Evolutionary conservation across 2,329 filamentous ascomycete species (phyloP).

Genomic region (Colletotrichum costaricense): DNA sequence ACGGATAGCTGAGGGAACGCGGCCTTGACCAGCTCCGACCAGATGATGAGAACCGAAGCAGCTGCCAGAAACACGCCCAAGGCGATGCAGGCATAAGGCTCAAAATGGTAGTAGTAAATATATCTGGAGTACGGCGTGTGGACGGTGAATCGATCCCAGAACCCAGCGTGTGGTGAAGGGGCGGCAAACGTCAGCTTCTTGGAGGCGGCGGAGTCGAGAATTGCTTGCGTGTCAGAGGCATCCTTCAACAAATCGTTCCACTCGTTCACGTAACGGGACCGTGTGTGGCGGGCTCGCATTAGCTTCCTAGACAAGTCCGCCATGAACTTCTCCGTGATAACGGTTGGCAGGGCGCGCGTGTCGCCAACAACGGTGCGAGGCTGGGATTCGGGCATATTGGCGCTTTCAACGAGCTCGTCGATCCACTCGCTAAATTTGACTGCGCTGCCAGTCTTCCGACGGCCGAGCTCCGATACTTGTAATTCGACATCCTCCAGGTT

Average conservation of each 20-base stretch:
- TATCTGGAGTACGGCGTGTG: constrained; percentile 87
- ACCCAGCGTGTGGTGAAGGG: constrained; percentile 64
- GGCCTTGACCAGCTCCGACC: constrained; percentile 93
- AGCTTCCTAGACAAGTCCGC: constrained; percentile 89
- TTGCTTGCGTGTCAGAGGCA: constrained; percentile 80
- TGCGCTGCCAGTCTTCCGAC: constrained; percentile 83
- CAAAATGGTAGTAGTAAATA: constrained; percentile 77
- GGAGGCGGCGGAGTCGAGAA: constrained; percentile 85
- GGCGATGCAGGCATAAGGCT: constrained; percentile 75
- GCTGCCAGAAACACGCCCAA: constrained; percentile 76
- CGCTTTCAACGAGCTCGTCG: constrained; percentile 87
- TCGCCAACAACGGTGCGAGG: constrained; percentile 56
- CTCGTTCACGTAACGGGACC: constrained; percentile 84
- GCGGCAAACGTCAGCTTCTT: constrained; percentile 82
- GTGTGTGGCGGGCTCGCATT: constrained; percentile 83
- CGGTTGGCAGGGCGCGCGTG: constrained; percentile 71
- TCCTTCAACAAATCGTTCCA: constrained; percentile 84
- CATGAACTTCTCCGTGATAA: constrained; percentile 93
- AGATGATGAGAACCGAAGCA: constrained; percentile 86
- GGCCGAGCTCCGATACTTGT: constrained; percentile 82
- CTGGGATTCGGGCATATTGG: constrained; percentile 73
- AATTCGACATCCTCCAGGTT: constrained; percentile 84
- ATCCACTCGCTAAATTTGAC: constrained; percentile 91
- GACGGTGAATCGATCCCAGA: constrained; percentile 66
- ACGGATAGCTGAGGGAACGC: constrained; percentile 81